These are phyloP conservation scores for Ceratobasidium sp. DNA, from an alignment of 1,284 basidiomycete genomes.

Conservation along the genomic window DNA sequence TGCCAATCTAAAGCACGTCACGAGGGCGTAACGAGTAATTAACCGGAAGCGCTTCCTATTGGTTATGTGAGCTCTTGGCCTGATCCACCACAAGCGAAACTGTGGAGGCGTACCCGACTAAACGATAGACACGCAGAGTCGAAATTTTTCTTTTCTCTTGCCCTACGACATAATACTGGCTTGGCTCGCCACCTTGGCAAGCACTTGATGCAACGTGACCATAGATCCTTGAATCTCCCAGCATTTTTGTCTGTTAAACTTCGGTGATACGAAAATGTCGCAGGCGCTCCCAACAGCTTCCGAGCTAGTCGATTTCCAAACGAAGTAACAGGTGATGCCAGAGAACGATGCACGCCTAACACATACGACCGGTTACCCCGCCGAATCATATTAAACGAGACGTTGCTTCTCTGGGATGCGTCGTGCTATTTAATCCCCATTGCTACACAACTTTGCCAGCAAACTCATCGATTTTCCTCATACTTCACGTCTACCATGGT, in stretches of 20 bases:
- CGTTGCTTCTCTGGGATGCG: not conserved
- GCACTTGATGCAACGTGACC: not conserved
- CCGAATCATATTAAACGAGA: conserved; percentile 22
- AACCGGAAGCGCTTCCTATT: too few species aligned
- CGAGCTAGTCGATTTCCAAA: not conserved
- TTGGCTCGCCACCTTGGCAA: not conserved
- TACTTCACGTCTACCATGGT: not conserved
- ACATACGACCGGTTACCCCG: conserved; percentile 14
- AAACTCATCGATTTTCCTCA: not conserved
- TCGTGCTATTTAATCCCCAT: conserved; percentile 20
- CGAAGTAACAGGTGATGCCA: not conserved
- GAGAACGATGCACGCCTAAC: not conserved
- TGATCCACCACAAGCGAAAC: not conserved
- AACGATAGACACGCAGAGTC: too few species aligned
- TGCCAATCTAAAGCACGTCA: too few species aligned
- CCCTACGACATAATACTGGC: not conserved
- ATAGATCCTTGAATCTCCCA: not conserved
- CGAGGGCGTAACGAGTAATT: too few species aligned
- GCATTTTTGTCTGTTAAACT: conserved; percentile 30
- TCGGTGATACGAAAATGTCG: conserved; percentile 22
- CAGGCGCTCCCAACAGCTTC: not conserved
- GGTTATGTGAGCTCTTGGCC: not conserved
- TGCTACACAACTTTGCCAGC: not conserved
- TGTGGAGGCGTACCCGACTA: not conserved
- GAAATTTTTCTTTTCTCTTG: too few species aligned